phyloP scores from a whole-genome alignment of 441 rosid genomes.

The Syzygium syzygioides region DNA sequence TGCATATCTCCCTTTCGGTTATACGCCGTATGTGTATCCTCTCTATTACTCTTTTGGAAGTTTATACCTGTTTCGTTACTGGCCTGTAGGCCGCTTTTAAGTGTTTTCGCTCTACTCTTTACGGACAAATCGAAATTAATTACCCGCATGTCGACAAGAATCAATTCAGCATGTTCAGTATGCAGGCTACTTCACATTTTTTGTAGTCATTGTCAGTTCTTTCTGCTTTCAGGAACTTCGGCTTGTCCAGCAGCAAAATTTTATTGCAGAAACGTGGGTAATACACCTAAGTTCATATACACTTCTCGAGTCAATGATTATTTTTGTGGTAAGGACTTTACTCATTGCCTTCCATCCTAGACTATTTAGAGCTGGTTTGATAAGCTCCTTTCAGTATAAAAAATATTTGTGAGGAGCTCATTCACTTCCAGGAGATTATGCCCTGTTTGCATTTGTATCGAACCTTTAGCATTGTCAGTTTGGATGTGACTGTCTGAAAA shows the following conservation, averaged over 20 bases:
- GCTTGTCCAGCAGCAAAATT: constrained; percentile 84
- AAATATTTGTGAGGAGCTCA: not conserved
- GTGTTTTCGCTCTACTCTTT: not conserved
- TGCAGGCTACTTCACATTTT: not conserved
- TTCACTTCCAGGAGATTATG: not conserved
- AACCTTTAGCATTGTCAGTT: not conserved
- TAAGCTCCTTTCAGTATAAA: not conserved
- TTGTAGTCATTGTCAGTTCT: not conserved
- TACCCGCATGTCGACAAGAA: not conserved
- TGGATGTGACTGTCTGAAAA: not conserved
- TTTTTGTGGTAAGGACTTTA: constrained; percentile 58
- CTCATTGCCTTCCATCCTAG: not conserved
- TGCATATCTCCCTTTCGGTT: not conserved
- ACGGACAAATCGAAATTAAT: not conserved
- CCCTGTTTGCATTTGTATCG: not conserved
- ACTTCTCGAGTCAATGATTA: constrained; percentile 78
- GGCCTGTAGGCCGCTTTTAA: not conserved
- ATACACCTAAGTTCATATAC: constrained; percentile 57
- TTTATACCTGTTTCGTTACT: not conserved
- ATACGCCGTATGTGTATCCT: not conserved
- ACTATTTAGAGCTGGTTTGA: not conserved
- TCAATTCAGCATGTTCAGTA: not conserved
- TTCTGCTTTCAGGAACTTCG: constrained; percentile 64
- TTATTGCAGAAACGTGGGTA: constrained; percentile 79
- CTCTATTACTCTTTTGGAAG: not conserved